Base-by-base conservation (phyloP, 768 basidiomycete genomes). In the Amyloporia xantha region DNA sequence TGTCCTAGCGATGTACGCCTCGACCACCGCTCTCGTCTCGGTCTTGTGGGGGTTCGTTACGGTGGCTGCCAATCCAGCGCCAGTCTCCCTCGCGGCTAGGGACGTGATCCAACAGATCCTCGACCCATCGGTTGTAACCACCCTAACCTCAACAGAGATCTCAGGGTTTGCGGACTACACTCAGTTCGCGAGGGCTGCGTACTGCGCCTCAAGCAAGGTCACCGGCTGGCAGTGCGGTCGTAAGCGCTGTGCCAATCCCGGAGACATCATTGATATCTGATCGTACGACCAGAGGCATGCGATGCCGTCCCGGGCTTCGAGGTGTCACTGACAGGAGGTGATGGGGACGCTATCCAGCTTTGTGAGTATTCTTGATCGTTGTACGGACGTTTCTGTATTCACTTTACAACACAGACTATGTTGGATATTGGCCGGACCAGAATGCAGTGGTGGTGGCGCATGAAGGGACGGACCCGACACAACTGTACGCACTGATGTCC, bases 381-480 rank as follows among this genome's bases (percentile, higher is more conserved):
- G 17, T 27, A 15, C 38, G 7, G 25, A 41, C 28, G 28, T 23
- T 33, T 4, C 36, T 20, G 24, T 20, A 37, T 20, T 15, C 5
- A 28, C 12, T 23, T 10, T 27, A 19, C 12, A 12, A 9, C 20
- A 4, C 47, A 81, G 78, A 66, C 54, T 81, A 72, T 54, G 78
- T 81, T 17, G 81, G 81, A 5, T 79, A 74, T 54, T 80, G 76
- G 69, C 73, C 74, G 1, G 52, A 65, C 5, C 62, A 74, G 50
- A 68, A 73, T 48, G 67, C 77, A 2, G 70, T 82, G 30, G 71
- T 83, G n/a, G 77, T 82, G 6, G 75, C 74, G 1, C 81, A 82
- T 53, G 69, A 83, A 57, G 81, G 81, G 13, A 82, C 81, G 4
- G 76, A 83, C 51, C 76, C 79, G 5, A 71, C 65, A 0, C 59